A percentile compares a stretch with the other conserved stretches of the same genome.
These are phyloP conservation scores for Suillus decipiens DNA, from an alignment of 768 basidiomycete genomes.

Conservation along the genomic window DNA sequence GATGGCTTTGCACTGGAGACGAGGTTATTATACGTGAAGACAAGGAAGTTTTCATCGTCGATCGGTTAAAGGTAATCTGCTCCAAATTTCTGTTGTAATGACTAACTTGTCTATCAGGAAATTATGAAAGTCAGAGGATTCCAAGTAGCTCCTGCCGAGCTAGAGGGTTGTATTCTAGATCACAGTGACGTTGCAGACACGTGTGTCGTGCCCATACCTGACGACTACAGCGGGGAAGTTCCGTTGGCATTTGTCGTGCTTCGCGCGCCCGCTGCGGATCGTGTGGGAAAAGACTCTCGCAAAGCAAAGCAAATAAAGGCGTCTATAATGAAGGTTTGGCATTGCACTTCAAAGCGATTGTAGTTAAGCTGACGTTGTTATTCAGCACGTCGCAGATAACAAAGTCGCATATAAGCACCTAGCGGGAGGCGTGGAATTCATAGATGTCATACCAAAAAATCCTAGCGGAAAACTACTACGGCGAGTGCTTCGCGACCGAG, in stretches of 20 bases:
- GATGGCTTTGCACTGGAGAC: conserved; percentile 76
- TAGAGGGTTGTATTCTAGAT: conserved; percentile 63
- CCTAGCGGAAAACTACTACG: conserved; percentile 63
- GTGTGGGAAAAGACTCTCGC: conserved; percentile 30
- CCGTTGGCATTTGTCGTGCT: conserved; percentile 71
- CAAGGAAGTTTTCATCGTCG: conserved; percentile 59
- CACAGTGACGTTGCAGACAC: conserved; percentile 60
- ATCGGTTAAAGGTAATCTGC: conserved; percentile 56
- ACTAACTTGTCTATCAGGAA: conserved; percentile 40
- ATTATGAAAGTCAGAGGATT: conserved; percentile 73
- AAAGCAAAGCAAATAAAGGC: conserved; percentile 40
- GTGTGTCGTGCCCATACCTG: conserved; percentile 66
- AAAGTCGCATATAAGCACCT: conserved; percentile 62
- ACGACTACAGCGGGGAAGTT: conserved; percentile 73
- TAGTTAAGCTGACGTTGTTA: conserved; percentile 6
- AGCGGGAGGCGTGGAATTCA: conserved; percentile 59
- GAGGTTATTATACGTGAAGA: conserved; percentile 57
- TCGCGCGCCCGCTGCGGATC: conserved; percentile 38
- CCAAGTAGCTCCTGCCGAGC: conserved; percentile 75
- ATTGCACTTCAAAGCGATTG: background rate
- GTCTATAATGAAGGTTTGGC: conserved; percentile 50
- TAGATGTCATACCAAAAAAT: conserved; percentile 58
- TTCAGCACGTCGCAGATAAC: conserved; percentile 53
- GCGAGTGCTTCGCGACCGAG: conserved; percentile 51
- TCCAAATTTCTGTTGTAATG: background rate